Conservation (phyloP, 1,139 yeast species). For the Geotrichum bryndzae region DNA sequence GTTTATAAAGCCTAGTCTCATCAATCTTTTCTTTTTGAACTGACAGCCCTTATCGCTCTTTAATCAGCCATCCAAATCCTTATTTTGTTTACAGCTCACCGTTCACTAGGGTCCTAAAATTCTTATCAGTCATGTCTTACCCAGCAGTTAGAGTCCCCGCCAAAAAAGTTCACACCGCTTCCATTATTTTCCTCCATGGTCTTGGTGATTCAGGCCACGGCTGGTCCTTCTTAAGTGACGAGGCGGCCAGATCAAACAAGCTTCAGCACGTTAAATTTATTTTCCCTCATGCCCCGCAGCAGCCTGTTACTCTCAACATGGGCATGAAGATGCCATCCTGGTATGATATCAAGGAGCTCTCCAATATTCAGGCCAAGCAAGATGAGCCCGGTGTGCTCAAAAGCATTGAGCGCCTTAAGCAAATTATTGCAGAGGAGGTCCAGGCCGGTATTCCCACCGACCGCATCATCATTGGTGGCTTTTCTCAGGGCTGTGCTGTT, state of each 20-base stretch:
- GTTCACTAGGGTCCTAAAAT: not conserved
- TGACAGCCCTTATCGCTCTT: not conserved
- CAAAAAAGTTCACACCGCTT: slow-evolving; percentile 44
- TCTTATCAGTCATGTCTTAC: slow-evolving; percentile 12
- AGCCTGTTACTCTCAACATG: slow-evolving; percentile 61
- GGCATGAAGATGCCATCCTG: slow-evolving; percentile 75
- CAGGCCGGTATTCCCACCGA: slow-evolving; percentile 60
- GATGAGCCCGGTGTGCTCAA: slow-evolving; percentile 62
- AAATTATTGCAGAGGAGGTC: slow-evolving; percentile 56
- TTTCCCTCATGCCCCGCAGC: slow-evolving; percentile 81
- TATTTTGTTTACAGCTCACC: not conserved
- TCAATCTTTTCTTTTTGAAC: too few relatives aligned
- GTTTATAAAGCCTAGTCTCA: too few relatives aligned
- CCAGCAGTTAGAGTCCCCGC: slow-evolving; percentile 24
- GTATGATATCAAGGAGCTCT: slow-evolving; percentile 71
- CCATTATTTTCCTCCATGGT: slow-evolving; percentile 81
- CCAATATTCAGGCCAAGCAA: slow-evolving; percentile 41
- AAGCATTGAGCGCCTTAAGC: slow-evolving; percentile 49
- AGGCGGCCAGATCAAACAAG: slow-evolving; percentile 37
- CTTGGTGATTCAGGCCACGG: slow-evolving; percentile 88
- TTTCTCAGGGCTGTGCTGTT: slow-evolving; percentile 89
- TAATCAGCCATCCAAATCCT: not conserved
- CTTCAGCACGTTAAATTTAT: slow-evolving; percentile 64
- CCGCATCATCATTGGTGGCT: slow-evolving; percentile 82
- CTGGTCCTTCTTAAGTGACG: slow-evolving; percentile 65